These are phyloP conservation scores for Physcia stellaris DNA, from an alignment of 495 filamentous ascomycete species.

Conservation along the genomic window DNA sequence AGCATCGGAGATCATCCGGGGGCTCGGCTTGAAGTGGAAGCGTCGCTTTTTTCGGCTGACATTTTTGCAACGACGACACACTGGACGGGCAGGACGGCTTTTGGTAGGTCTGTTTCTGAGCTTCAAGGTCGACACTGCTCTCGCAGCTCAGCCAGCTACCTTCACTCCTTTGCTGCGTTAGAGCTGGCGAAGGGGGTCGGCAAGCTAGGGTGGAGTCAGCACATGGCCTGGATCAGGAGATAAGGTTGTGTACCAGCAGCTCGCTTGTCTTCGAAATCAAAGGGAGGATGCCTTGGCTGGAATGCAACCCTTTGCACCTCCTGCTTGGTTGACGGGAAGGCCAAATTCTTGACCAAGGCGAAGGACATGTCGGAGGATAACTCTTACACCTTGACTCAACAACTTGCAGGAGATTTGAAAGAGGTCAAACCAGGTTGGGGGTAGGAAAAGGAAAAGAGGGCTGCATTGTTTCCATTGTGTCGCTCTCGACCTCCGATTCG, in stretches of 20 bases:
- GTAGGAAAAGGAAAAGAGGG: background rate
- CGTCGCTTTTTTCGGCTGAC: background rate
- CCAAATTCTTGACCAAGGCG: background rate
- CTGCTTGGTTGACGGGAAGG: background rate
- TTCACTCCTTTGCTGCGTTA: background rate
- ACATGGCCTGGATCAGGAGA: background rate
- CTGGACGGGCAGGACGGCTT: background rate
- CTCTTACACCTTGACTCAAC: background rate
- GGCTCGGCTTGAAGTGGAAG: conserved; percentile 8
- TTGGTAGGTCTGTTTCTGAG: background rate
- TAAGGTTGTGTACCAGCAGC: background rate
- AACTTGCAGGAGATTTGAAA: background rate
- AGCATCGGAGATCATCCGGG: conserved; percentile 41
- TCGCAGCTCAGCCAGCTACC: background rate
- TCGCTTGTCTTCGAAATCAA: background rate
- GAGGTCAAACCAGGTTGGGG: background rate
- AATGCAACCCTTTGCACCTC: background rate
- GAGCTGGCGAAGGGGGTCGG: background rate
- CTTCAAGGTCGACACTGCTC: conserved; percentile 1
- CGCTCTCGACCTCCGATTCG: background rate
- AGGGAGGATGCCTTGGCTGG: background rate
- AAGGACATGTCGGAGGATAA: background rate
- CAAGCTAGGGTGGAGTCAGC: background rate
- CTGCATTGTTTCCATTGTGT: background rate
- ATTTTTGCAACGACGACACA: background rate